Evolutionary conservation across 2,329 filamentous ascomycete genomes (phyloP), one percentile per base, ranked within the genome.

Genomic region (Aspergillus japonicus): DNA sequence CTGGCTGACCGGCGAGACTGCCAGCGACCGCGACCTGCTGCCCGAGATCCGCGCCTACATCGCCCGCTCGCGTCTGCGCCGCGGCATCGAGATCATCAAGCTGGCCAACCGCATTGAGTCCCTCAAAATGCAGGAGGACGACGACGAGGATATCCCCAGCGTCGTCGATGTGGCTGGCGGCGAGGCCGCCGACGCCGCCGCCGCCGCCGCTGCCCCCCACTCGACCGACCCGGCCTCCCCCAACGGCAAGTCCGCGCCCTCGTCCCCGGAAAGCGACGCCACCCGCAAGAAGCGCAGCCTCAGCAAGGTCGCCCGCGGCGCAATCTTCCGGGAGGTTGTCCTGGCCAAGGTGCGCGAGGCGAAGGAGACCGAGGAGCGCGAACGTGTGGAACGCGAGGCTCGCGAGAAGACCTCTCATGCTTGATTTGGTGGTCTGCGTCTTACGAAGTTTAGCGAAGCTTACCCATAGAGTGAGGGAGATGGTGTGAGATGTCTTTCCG

Each of bases 41-140:
- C 95, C 95, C 67, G 95, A 99, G 81, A 96, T 99, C 82, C 91
- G 90, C 78, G 89, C 92, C 55, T 96, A 95, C 81, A 92, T 96
- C 78, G 89, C 93, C 64, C 92, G 92, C 78, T 91, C 92, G 59
- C 92, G 92, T 63, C 89, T 99, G 68, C 90, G 90, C 77, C 90
- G 94, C 65, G 94, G 93, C 70, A 96, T 99, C 80, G 92, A 98
- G 78, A 88, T 96, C 71, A 90, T 98, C 82, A 97, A 96, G 80
- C 87, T 99, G 57, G 88, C 92, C 66, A 97, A 97, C 80, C 91
- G 94, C 65, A 98, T 99, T 80, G 92, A 96, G 75, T 85, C 90
- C 33, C 89, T 99, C 80, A 96, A 92, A 80, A 89, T 96, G 81
- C 89, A 95, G 75, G 93, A 96, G 71, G 92, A 96, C 65, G 92